phyloP scores from a whole-genome alignment of 805 yeast species.

The Candida peoriensis region DNA sequence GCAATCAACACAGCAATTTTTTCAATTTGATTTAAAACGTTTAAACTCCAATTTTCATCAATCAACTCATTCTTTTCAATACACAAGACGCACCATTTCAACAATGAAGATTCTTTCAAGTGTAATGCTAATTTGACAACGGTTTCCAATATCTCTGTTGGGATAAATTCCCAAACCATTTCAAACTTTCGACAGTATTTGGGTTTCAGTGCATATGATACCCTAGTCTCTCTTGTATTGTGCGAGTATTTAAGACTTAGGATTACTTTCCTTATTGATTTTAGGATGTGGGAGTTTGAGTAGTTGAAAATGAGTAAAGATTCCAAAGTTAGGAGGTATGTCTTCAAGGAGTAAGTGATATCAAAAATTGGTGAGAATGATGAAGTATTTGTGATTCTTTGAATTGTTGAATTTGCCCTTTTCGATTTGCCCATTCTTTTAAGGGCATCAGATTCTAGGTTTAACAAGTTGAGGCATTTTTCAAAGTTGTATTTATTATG shows the following conservation, averaged over 20 bases:
- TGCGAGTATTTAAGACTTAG: conserved; percentile 1
- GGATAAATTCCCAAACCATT: conserved; percentile 4
- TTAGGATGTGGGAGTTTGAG: not conserved
- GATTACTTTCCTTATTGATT: conserved; percentile 5
- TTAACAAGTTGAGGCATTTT: conserved; percentile 4
- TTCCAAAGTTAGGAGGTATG: conserved; percentile 3
- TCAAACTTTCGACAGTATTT: not conserved
- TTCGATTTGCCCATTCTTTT: conserved; percentile 2
- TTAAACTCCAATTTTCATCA: no score
- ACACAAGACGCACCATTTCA: conserved; percentile 11
- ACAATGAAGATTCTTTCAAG: conserved; percentile 4
- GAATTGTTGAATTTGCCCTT: conserved; percentile 3
- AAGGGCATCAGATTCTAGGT: conserved; percentile 1
- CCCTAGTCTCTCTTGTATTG: conserved; percentile 2
- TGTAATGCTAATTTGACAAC: conserved; percentile 7
- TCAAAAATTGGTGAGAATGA: not conserved
- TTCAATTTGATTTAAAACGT: no score
- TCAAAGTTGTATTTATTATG: conserved; percentile 5
- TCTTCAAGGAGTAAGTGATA: conserved; percentile 5
- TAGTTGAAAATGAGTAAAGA: conserved; percentile 6
- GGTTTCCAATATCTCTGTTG: conserved; percentile 10
- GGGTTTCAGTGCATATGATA: conserved; percentile 3
- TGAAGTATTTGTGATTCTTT: conserved; percentile 2
- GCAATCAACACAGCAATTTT: no score
- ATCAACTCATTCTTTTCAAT: not conserved